Evolutionary conservation across 108 stramenopile species (phyloP), one percentile per base, ranked within the genome.

Genomic region (Chaetoceros tenuissimus): DNA sequence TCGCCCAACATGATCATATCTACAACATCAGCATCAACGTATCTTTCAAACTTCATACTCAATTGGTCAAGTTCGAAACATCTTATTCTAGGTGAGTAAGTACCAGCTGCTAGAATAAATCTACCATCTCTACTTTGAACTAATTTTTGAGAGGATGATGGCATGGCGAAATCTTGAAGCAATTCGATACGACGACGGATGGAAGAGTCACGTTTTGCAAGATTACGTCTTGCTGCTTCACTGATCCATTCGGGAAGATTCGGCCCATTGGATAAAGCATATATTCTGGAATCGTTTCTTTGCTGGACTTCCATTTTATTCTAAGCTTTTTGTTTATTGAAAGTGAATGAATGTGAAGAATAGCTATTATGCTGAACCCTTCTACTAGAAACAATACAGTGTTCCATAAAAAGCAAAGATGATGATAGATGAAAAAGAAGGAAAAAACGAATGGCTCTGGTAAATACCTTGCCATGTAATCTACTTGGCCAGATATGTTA

Each of bases 11-110:
- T 73, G 46, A 66, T 51, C 30, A 97, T 54, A 51, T 95, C 96
- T 17, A 98, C 89, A 26, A 94, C 89, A 46, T 96, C 96, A n/a
- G 79, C 66, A 69, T 96, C 84, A 7, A 97, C 62, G 57, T 96
- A 94, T 46, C 99, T 63, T 74, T 99, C 97, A 75, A 98, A 98
- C 74, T 99, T 99, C 88, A 99, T 84, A 22, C 87, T 75, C 78
- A 99, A 75, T 31, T 99, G 96, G 28, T 72, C 47, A 28, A 97
- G 62, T 60, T 98, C 97, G 58, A 87, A 99, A 31, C 97, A 96
- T 54, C 96, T 83, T 26, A 97, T 81, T 30, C 92, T 72, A 0
- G 99, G 98, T 40, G 84, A 87, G 65, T 99, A 99, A 5, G 90
- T 93, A 2, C 99, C 99, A 2, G 83, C 78, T 18, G 92, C 96